Conservation (phyloP, 805 yeast species). For the Metschnikowia cerradonensis region DNA sequence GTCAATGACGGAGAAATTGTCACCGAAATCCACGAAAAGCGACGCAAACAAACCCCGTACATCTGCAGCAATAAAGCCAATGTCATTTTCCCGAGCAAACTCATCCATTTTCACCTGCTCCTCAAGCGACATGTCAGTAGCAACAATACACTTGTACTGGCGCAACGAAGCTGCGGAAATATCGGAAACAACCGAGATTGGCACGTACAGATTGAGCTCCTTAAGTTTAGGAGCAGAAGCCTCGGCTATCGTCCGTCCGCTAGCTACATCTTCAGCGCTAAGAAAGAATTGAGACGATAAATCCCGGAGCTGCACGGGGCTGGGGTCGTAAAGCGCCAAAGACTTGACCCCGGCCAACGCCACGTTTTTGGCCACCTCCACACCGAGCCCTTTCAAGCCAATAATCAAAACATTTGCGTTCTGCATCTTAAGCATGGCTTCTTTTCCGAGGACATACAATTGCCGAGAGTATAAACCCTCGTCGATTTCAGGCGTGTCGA, state of each 20-base stretch:
- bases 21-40: slow-evolving; percentile 88
- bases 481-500: slow-evolving; percentile 60
- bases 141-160: slow-evolving; percentile 74
- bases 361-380: slow-evolving; percentile 94
- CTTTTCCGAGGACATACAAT: slow-evolving; percentile 92
- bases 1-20: slow-evolving; percentile 73
- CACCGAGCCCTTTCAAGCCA: slow-evolving; percentile 90
- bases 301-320: slow-evolving; percentile 60
- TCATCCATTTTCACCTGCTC: slow-evolving; percentile 72
- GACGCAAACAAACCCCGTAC: slow-evolving; percentile 85
- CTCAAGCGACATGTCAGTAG: slow-evolving; percentile 70
- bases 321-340: slow-evolving; percentile 79
- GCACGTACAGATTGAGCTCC: slow-evolving; percentile 88
- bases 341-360: slow-evolving; percentile 97
- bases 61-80: slow-evolving; percentile 79
- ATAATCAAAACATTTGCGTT: slow-evolving; percentile 85
- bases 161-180: slow-evolving; percentile 52
- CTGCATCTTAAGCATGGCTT: slow-evolving; percentile 97
- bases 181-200: slow-evolving; percentile 61
- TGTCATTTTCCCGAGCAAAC: slow-evolving; percentile 66
- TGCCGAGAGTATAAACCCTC: slow-evolving; percentile 96
- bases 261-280: slow-evolving; percentile 51
- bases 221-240: slow-evolving; percentile 65
- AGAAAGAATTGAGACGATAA: slow-evolving; percentile 89
- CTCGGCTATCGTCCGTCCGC: slow-evolving; percentile 70